phyloP scores from a whole-genome alignment of 176 grass and related monocot genomes.

The Musa acuminata region DNA sequence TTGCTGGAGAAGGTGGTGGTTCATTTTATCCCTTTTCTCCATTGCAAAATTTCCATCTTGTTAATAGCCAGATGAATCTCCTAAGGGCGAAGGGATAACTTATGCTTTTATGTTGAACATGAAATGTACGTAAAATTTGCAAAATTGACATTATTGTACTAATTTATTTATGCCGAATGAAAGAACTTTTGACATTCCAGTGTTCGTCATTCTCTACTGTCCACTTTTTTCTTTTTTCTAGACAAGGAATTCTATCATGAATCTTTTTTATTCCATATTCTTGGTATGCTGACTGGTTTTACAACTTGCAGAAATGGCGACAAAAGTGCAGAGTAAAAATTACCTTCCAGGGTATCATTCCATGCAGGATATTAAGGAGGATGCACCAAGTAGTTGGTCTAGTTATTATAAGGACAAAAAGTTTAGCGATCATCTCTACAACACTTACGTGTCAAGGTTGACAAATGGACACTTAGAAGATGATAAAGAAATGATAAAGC shows the following conservation, averaged over 20 bases:
- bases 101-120: too few species aligned
- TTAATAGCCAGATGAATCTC: too few species aligned
- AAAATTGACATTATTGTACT: too few species aligned
- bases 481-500: conserved; percentile 63
- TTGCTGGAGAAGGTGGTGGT: not conserved
- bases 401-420: conserved; percentile 39
- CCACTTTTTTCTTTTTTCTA: not conserved
- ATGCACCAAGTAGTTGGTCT: conserved; percentile 31
- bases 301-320: conserved; percentile 51
- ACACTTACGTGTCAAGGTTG: conserved; percentile 29
- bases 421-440: conserved; percentile 22
- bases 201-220: too few species aligned
- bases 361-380: conserved; percentile 46
- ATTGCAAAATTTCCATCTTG: too few species aligned
- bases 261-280: not conserved
- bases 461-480: conserved; percentile 34
- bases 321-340: conserved; percentile 41
- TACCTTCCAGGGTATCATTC: conserved; percentile 49
- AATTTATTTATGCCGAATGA: too few species aligned
- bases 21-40: too few species aligned
- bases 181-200: too few species aligned
- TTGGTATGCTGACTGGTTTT: conserved; percentile 16
- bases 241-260: not conserved
- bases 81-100: too few species aligned
- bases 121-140: too few species aligned